Percentiles rank a stretch among this genome's conserved stretches.
Conservation (phyloP, 164 flowering plant genomes). For the Stephania japonica region DNA sequence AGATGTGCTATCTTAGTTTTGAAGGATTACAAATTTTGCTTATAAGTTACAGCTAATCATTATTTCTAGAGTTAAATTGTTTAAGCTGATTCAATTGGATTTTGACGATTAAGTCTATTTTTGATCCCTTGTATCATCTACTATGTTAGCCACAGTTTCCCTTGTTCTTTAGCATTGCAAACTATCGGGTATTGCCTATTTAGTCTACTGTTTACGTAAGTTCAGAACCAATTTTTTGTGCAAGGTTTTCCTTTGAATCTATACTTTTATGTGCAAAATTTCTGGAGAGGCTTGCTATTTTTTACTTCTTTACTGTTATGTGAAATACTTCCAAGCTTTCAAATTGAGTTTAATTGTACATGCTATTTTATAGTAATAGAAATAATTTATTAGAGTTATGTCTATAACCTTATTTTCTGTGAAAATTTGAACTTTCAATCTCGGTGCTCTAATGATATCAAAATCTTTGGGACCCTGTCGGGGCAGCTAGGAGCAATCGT, state of each 20-base stretch:
- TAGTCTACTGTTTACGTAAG: neutral
- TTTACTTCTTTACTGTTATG: neutral
- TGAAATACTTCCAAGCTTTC: neutral
- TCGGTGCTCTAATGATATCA: too few species aligned
- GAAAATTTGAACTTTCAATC: too few species aligned
- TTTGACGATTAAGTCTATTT: too few species aligned
- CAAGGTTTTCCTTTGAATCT: neutral
- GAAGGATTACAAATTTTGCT: too few species aligned
- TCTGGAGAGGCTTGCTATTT: neutral
- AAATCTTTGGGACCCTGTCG: too few species aligned
- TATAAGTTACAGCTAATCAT: too few species aligned
- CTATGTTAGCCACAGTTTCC: neutral
- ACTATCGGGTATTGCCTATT: neutral
- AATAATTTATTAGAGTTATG: too few species aligned
- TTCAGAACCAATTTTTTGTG: neutral
- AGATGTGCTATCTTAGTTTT: too few species aligned
- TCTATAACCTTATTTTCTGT: too few species aligned
- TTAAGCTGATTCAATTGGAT: too few species aligned
- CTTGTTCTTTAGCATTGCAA: neutral
- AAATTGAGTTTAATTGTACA: neutral
- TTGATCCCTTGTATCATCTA: neutral
- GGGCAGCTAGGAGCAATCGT: too few species aligned
- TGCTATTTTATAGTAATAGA: neutral
- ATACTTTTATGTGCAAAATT: neutral
- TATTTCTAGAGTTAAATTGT: too few species aligned